Percentiles rank a stretch among this genome's conserved stretches.
These are phyloP conservation scores for Phytophthora megakarya DNA, from an alignment of 352 stramenopile species.

Conservation along the genomic window DNA sequence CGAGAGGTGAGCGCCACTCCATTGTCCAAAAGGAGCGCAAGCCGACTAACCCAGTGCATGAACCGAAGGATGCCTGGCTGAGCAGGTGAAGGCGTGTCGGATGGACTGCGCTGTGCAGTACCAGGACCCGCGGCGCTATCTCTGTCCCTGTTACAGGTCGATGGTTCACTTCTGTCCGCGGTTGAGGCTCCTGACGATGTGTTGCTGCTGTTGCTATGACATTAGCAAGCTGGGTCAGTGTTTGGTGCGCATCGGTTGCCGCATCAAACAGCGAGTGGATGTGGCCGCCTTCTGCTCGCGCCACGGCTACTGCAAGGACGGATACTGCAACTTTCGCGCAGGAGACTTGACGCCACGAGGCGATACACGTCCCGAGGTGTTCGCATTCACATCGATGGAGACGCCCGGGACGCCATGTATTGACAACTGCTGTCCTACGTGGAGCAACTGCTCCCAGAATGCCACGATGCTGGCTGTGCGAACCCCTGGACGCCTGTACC, in stretches of 20 bases:
- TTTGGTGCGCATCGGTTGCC: constrained; percentile 67
- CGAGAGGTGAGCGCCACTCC: constrained; percentile 25
- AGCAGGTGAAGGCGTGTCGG: constrained; percentile 57
- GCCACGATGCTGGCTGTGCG: constrained; percentile 50
- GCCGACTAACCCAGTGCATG: neutral
- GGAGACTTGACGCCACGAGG: constrained; percentile 62
- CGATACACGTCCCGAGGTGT: constrained; percentile 66
- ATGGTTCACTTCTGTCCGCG: constrained; percentile 6
- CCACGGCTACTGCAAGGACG: constrained; percentile 82
- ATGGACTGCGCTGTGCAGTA: constrained; percentile 60
- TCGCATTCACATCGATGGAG: constrained; percentile 55
- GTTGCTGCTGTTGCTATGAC: neutral
- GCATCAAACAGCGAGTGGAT: constrained; percentile 64
- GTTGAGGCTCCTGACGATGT: constrained; percentile 16
- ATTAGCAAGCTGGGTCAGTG: constrained; percentile 68
- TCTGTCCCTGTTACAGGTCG: constrained; percentile 80
- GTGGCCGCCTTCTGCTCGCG: constrained; percentile 72
- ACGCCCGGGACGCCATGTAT: constrained; percentile 64
- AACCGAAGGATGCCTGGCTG: constrained; percentile 46
- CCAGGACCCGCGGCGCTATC: constrained; percentile 54
- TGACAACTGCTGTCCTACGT: constrained; percentile 60
- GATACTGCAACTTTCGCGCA: constrained; percentile 66
- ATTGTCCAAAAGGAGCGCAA: constrained; percentile 17
- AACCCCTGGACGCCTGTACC: constrained; percentile 49
- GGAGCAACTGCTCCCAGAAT: constrained; percentile 52